Conservation (phyloP, 2,329 filamentous ascomycete species). For the Epicoccum sorghinum region DNA sequence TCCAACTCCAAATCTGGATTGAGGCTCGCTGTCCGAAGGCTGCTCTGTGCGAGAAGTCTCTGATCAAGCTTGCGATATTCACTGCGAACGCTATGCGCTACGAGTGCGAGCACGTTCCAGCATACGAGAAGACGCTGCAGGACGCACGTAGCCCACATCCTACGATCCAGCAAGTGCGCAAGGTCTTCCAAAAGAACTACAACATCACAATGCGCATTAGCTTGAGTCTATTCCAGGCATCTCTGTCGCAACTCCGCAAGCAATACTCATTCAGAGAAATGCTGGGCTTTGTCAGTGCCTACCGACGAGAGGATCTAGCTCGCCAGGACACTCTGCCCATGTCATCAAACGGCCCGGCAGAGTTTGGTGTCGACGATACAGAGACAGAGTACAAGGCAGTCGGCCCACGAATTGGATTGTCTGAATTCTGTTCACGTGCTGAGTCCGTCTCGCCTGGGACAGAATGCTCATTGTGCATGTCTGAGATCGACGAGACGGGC, state of each 20-base stretch:
- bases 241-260: not conserved
- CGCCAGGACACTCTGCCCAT: not conserved
- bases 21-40: not conserved
- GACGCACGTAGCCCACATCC: not conserved
- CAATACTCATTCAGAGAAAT: conserved; percentile 1
- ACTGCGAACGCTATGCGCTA: not conserved
- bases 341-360: not conserved
- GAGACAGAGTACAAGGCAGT: conserved; percentile 3
- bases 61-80: not conserved
- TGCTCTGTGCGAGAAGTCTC: not conserved
- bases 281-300: not conserved
- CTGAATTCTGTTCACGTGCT: not conserved
- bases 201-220: not conserved
- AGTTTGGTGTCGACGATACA: conserved; percentile 1
- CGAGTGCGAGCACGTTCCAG: not conserved
- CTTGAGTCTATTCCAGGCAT: not conserved
- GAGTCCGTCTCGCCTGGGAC: not conserved
- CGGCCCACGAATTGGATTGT: not conserved
- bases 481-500: not conserved
- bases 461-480: conserved; percentile 1
- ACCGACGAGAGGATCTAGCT: not conserved
- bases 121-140: not conserved
- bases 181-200: not conserved
- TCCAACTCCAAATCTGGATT: not conserved
- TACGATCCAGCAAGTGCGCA: not conserved